phyloP scores from a whole-genome alignment of 352 stramenopile species.

The Globisporangium parvum region DNA sequence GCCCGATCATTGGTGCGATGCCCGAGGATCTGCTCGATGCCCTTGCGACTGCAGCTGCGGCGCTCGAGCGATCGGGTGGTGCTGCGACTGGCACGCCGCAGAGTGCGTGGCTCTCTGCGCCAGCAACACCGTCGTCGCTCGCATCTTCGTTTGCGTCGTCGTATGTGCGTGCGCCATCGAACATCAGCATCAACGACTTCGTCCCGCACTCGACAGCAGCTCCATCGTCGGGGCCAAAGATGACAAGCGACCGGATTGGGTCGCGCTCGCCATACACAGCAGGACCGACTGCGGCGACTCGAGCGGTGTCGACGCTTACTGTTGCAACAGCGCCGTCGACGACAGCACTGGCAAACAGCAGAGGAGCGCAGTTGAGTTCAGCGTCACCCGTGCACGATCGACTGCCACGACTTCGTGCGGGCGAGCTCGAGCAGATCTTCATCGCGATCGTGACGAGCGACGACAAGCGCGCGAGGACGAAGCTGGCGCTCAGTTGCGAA shows the following conservation, averaged over 20 bases:
- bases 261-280: neutral
- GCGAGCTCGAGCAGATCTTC: slow-evolving; percentile 15
- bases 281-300: neutral
- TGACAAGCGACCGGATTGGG: neutral
- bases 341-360: neutral
- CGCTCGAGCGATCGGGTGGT: no score
- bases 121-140: slow-evolving; percentile 1
- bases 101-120: no score
- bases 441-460: slow-evolving; percentile 10
- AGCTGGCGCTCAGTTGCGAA: slow-evolving; percentile 4
- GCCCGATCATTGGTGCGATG: neutral
- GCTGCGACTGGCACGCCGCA: no score
- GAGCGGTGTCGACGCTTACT: neutral
- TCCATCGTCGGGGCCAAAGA: neutral
- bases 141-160: neutral
- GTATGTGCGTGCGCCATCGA: neutral
- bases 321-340: neutral
- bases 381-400: neutral
- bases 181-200: neutral
- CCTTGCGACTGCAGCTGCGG: no score
- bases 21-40: neutral
- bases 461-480: neutral
- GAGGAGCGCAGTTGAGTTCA: neutral
- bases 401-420: slow-evolving; percentile 3
- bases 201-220: neutral